Conservation (phyloP, 108 stramenopile genomes). For the Cyclotella kingstonii region DNA sequence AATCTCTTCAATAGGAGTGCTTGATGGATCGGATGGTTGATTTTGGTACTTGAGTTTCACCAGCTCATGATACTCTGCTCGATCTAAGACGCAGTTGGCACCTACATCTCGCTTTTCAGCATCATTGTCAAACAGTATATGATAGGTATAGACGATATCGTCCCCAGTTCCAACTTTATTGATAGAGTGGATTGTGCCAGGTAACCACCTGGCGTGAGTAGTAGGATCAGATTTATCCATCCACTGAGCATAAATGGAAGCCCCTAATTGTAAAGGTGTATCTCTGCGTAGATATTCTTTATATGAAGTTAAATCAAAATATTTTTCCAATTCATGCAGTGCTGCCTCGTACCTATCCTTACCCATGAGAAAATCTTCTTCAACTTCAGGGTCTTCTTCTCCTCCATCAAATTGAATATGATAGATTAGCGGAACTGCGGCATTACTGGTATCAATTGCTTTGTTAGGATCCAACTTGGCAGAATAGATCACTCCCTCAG, state of each 20-base stretch:
- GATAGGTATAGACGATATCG: constrained; percentile 9
- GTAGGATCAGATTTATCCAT: constrained; percentile 18
- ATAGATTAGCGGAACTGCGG: constrained; percentile 11
- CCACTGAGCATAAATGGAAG: constrained; percentile 21
- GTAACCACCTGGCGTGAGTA: constrained; percentile 10
- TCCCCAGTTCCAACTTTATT: neutral
- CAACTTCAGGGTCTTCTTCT: constrained; percentile 10
- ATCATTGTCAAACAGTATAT: constrained; percentile 33
- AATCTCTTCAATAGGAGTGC: constrained; percentile 11
- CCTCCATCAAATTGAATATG: constrained; percentile 16
- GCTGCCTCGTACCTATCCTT: constrained; percentile 12
- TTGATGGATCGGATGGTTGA: neutral
- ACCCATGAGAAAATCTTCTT: constrained; percentile 19
- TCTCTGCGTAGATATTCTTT: neutral
- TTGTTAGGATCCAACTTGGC: constrained; percentile 16
- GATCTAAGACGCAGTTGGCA: constrained; percentile 10
- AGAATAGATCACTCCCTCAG: constrained; percentile 13
- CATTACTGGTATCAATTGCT: neutral
- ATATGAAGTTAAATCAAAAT: constrained; percentile 5
- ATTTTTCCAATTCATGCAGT: constrained; percentile 9
- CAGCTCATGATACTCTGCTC: constrained; percentile 27
- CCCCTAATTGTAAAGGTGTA: constrained; percentile 7
- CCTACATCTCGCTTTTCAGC: constrained; percentile 5
- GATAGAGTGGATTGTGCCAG: constrained; percentile 17
- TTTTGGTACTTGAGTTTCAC: constrained; percentile 3